phyloP scores from a whole-genome alignment of 441 rosid genomes.

The Gossypium schwendimanii region DNA sequence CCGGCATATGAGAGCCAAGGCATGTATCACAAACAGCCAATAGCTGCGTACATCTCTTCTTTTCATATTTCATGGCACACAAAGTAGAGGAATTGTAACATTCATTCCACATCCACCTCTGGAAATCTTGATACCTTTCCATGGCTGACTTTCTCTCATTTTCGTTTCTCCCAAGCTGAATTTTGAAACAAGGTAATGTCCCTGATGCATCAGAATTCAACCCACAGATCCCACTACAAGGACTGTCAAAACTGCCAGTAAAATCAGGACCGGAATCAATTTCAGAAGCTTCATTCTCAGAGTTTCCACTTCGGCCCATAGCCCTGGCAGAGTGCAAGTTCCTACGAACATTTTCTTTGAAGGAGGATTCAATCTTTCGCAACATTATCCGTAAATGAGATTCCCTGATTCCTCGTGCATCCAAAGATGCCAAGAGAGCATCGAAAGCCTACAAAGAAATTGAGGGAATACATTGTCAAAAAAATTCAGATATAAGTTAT shows the following conservation, averaged over 20 bases:
- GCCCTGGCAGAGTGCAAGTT: constrained; percentile 25
- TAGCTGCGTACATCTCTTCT: constrained; percentile 48
- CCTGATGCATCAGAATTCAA: constrained; percentile 41
- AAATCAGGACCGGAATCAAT: constrained; percentile 29
- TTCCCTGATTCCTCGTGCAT: constrained; percentile 86
- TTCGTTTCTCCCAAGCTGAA: constrained; percentile 75
- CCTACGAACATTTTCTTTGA: constrained; percentile 54
- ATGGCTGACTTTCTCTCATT: constrained; percentile 51
- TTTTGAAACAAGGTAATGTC: constrained; percentile 50
- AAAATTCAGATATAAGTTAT: background rate
- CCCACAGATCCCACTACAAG: constrained; percentile 54
- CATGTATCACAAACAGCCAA: constrained; percentile 66
- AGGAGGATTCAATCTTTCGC: constrained; percentile 76
- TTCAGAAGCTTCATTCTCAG: constrained; percentile 33
- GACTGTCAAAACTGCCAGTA: constrained; percentile 41
- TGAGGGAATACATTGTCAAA: background rate
- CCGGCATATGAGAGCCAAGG: constrained; percentile 42
- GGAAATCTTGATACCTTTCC: constrained; percentile 72
- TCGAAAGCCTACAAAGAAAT: constrained; percentile 62
- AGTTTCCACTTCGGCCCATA: constrained; percentile 27
- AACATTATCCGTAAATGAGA: constrained; percentile 85
- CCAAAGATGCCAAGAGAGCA: constrained; percentile 71
- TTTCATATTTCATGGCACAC: constrained; percentile 59
- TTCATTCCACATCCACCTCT: constrained; percentile 84
- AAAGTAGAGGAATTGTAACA: constrained; percentile 42